These are phyloP conservation scores for Fusarium illudens DNA, from an alignment of 2,329 filamentous ascomycete genomes.

Conservation along the genomic window DNA sequence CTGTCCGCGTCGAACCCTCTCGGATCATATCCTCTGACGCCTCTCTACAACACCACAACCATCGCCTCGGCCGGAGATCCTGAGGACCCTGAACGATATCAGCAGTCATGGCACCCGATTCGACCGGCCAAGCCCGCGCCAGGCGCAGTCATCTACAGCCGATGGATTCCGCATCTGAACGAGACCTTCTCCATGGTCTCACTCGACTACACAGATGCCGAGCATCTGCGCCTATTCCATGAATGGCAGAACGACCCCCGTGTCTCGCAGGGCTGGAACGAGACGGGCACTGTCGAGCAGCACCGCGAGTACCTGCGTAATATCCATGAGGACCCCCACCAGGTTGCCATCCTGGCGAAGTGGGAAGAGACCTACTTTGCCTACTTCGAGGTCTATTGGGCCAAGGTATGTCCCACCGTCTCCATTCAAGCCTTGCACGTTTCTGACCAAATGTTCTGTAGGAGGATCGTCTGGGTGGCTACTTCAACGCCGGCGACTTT, in stretches of 20 bases:
- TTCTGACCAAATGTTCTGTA: slow-evolving; percentile 32
- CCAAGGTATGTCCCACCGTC: slow-evolving; percentile 54
- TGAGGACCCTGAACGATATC: slow-evolving; percentile 50
- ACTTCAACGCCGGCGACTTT: slow-evolving; percentile 64
- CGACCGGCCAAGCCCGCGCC: slow-evolving; percentile 76
- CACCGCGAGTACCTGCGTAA: slow-evolving; percentile 76
- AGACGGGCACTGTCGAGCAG: slow-evolving; percentile 78
- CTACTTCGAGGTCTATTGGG: slow-evolving; percentile 86
- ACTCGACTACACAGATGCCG: slow-evolving; percentile 69
- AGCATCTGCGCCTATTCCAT: slow-evolving; percentile 77
- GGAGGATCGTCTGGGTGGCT: slow-evolving; percentile 65
- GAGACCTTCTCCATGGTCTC: slow-evolving; percentile 83
- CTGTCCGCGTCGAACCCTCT: slow-evolving; percentile 49
- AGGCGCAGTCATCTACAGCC: slow-evolving; percentile 77
- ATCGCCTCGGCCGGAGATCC: slow-evolving; percentile 51
- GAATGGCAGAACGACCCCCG: slow-evolving; percentile 86
- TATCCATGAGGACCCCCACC: slow-evolving; percentile 76
- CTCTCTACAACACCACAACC: slow-evolving; percentile 57
- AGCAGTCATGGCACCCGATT: slow-evolving; percentile 73
- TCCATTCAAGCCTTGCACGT: background rate
- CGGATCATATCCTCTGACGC: slow-evolving; percentile 58
- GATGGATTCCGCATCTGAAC: slow-evolving; percentile 78
- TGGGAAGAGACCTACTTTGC: slow-evolving; percentile 78
- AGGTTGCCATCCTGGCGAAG: slow-evolving; percentile 72
- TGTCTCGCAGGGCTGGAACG: slow-evolving; percentile 82